These are phyloP conservation scores for Arthrobotrys musiformis DNA, from an alignment of 2,329 filamentous ascomycete species.

Conservation along the genomic window DNA sequence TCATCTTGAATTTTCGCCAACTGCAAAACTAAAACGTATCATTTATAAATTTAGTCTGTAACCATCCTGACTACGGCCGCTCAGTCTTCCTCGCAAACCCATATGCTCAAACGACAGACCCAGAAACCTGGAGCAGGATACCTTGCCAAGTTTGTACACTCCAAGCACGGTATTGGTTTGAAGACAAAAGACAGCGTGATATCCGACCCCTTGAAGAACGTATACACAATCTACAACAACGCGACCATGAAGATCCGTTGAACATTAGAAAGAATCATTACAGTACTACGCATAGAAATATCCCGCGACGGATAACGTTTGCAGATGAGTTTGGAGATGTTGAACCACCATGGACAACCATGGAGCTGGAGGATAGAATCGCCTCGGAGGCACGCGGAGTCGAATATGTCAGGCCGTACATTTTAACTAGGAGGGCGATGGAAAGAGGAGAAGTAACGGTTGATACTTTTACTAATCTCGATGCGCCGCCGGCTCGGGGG, in stretches of 20 bases:
- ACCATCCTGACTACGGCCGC: constrained; percentile 33
- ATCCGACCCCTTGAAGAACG: neutral
- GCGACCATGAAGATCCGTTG: constrained; percentile 22
- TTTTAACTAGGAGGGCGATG: neutral
- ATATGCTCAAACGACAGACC: constrained; percentile 16
- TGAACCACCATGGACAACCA: constrained; percentile 22
- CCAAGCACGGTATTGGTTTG: constrained; percentile 30
- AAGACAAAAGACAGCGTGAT: constrained; percentile 19
- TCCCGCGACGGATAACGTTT: constrained; percentile 15
- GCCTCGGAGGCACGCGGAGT: neutral
- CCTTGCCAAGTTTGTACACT: constrained; percentile 42
- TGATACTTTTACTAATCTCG: neutral
- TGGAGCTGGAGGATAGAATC: constrained; percentile 1
- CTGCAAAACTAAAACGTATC: neutral
- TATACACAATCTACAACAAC: neutral
- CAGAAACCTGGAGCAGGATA: constrained; percentile 16
- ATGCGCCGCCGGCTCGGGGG: neutral
- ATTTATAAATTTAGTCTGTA: constrained; percentile 18
- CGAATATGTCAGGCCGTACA: constrained; percentile 33
- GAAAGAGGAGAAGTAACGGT: neutral
- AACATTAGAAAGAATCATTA: neutral
- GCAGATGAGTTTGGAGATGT: constrained; percentile 18
- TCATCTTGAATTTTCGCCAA: neutral
- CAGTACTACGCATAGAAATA: neutral
- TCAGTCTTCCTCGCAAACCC: constrained; percentile 38